These are phyloP conservation scores for Lagenaria siceraria DNA, from an alignment of 306 rosid genomes.

Conservation along the genomic window DNA sequence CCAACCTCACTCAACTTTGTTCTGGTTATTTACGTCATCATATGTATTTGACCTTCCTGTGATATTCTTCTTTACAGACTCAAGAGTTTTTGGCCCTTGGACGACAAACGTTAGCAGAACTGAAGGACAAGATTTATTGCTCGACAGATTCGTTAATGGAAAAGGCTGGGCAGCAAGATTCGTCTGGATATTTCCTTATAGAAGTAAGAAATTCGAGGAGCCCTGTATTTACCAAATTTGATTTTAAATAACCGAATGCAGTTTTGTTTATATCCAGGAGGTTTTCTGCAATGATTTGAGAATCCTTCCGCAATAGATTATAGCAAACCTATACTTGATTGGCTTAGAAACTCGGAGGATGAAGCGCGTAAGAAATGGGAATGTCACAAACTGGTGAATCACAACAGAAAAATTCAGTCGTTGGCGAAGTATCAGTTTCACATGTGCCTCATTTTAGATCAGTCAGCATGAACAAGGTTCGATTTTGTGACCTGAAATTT, in stretches of 20 bases:
- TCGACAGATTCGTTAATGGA: constrained; percentile 62
- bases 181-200: constrained; percentile 81
- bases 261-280: constrained; percentile 33
- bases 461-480: constrained; percentile 47
- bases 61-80: constrained; percentile 32
- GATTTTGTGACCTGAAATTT: constrained; percentile 54
- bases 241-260: constrained; percentile 9
- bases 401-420: constrained; percentile 41
- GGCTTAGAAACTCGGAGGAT: constrained; percentile 59
- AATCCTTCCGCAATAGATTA: constrained; percentile 66
- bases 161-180: constrained; percentile 55
- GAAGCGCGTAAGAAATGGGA: constrained; percentile 74
- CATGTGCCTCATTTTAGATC: constrained; percentile 48
- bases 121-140: constrained; percentile 78
- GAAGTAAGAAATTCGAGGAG: constrained; percentile 33
- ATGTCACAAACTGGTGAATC: constrained; percentile 49
- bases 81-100: constrained; percentile 81
- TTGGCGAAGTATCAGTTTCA: constrained; percentile 41
- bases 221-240: constrained; percentile 6
- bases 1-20: too few species aligned
- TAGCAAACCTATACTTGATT: constrained; percentile 56
- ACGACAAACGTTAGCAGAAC: constrained; percentile 48
- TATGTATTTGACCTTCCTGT: constrained; percentile 4
- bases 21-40: not conserved
- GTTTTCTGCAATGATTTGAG: constrained; percentile 79